Evolutionary conservation across 306 rosid genomes (phyloP), one percentile per base, ranked within the genome.

Genomic region (Castanea mollissima): DNA sequence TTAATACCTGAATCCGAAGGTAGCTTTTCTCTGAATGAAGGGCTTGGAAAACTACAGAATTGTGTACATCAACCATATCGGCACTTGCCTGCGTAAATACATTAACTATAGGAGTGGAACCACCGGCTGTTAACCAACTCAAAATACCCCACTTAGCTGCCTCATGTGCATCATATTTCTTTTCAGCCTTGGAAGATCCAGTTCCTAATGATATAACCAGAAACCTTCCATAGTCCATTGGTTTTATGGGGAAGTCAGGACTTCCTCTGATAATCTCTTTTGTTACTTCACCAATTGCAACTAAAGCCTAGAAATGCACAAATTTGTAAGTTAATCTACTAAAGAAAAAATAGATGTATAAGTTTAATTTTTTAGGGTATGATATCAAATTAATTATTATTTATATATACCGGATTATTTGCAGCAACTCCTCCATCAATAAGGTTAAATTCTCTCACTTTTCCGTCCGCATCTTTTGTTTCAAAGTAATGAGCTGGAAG

Each of bases 401-500:
- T 11, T 10, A 58, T 58, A 58, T 15, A 12, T 25, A 59, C 65
- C 16, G 65, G 65, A 3, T 10, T 12, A n/a, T 65, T 29, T 34
- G 52, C 46, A 34, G 54, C 76, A 18, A 27, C 6, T 4, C 65
- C 67, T 19, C 77, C 77, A 6, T 74, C 77, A 13, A 74, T 34
- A 15, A 74, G 77, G 52, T 74, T 31, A n/a, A 74, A 74, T 25
- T 74, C 68, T 41, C 67, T 74, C 69, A 29, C 69, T 55, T 56
- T 74, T 16, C 77, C 77, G 4, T 1, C 32, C 1, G 23, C 9
- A 20, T 74, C 69, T 29, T 25, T 32, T 32, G 52, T 55, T 74
- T 55, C 14, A 46, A 74, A 74, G 31, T 56, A 74, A 74, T 74
- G 77, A 55, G 77, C 77, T 18, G 77, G 77, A 34, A 74, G 77